Evolutionary conservation across 2,329 filamentous ascomycete species (phyloP), one percentile per base, ranked within the genome.

Genomic region (Nigrospora oryzae): DNA sequence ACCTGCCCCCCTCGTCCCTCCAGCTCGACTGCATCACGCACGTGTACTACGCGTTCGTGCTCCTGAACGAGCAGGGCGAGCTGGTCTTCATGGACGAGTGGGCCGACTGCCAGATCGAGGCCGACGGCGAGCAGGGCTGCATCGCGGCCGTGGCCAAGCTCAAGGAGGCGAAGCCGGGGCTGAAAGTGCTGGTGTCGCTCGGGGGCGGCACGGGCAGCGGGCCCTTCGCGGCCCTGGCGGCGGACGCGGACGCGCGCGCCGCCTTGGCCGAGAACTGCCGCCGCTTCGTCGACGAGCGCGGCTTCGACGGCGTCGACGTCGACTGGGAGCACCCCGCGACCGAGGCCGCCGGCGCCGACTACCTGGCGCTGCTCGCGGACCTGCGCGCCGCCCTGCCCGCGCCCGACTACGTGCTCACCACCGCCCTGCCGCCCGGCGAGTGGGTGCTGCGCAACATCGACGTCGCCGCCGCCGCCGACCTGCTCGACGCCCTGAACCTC

Each of bases 241-340:
- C 67, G 14, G 71, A 67, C 51, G 62, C 66, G 12, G 53, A 58
- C 4, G 61, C 70, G 3, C 66, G 79, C 35, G 65, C 71, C 37
- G 72, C 63, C 2, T 83, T 85, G 57, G 78, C 75, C 4, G 62
- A 62, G n/a, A 70, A 71, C 5, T 71, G 75, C 17, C 65, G 69
- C 42, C 63, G 63, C 12, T 68, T 84, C 47, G 75, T 81, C 19
- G 72, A 81, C 47, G 60, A 68, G 41, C 77, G 77, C 55, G 65
- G 66, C 1, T 66, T 86, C 11, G 79, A 85, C 54, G 82, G 82
- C 2, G 73, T 84, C 30, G 82, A 86, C 50, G 74, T 85, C 52
- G 81, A 85, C 59, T 85, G 82, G 82, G 82, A 86, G 53, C 78
- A 84, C 46, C 81, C 81, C 1, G 63, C 70, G 5, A 67, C 74